These are phyloP conservation scores for Exsudoporus floridanus DNA, from an alignment of 1,284 basidiomycete genomes.

Conservation along the genomic window DNA sequence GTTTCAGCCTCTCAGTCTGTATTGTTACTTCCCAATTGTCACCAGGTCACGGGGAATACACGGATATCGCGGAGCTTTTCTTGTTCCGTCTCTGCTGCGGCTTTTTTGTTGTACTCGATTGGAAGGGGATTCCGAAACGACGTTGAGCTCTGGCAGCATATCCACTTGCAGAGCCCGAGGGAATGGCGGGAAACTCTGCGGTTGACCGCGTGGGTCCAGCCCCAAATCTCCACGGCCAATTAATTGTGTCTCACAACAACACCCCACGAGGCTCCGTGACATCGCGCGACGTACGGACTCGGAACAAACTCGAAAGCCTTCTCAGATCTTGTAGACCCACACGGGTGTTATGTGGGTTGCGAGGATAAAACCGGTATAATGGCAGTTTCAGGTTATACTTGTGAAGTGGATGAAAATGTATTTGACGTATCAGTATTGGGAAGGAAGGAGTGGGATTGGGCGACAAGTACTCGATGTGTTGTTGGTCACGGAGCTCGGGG, in stretches of 20 bases:
- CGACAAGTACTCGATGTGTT: too few species aligned
- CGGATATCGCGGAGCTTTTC: not conserved
- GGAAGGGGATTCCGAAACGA: not conserved
- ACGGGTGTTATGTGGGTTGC: too few species aligned
- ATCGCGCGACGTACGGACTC: not conserved
- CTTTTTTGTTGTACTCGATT: not conserved
- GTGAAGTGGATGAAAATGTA: not conserved
- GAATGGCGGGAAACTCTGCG: not conserved
- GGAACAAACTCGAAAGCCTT: not conserved
- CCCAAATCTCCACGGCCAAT: not conserved
- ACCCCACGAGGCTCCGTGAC: not conserved
- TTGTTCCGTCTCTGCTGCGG: too few species aligned
- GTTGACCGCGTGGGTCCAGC: not conserved
- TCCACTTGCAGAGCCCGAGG: too few species aligned
- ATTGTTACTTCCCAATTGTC: not conserved
- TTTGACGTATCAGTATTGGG: not conserved
- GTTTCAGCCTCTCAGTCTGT: not conserved
- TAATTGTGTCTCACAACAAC: not conserved
- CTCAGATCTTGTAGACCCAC: not conserved
- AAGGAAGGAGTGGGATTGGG: too few species aligned
- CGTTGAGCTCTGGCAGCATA: too few species aligned
- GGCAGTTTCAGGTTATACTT: not conserved
- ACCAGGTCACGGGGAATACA: not conserved
- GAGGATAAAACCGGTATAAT: not conserved
- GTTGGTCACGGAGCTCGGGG: too few species aligned